Evolutionary conservation across 257 asterid genomes (phyloP).

Genomic region (Petunia axillaris): DNA sequence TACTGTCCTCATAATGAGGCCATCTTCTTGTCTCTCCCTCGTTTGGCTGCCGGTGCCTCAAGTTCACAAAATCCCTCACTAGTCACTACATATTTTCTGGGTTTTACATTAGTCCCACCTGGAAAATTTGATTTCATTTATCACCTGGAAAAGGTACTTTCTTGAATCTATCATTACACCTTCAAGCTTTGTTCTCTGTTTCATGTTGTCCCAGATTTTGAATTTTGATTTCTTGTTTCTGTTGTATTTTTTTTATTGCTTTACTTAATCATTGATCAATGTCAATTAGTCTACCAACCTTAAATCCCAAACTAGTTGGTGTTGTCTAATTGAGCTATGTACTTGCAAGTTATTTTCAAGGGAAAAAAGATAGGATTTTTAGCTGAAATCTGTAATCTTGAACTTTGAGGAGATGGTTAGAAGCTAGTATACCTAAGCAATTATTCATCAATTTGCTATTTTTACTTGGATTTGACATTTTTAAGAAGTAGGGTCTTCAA

Average conservation of each 20-base stretch:
- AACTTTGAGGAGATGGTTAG: background rate
- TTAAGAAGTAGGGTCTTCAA: too few relatives aligned
- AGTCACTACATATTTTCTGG: background rate
- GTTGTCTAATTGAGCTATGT: background rate
- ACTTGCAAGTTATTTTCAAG: background rate
- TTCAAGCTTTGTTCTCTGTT: conserved; percentile 8
- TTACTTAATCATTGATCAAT: conserved; percentile 3
- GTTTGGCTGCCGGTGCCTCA: background rate
- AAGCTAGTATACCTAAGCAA: background rate
- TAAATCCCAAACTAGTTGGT: background rate
- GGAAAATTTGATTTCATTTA: background rate
- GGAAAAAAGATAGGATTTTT: background rate
- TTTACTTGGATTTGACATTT: background rate
- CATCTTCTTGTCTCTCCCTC: background rate
- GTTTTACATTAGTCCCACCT: background rate
- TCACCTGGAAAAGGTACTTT: background rate
- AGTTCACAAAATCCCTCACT: conserved; percentile 15
- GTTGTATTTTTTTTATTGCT: background rate
- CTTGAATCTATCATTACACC: background rate
- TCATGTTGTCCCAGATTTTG: background rate
- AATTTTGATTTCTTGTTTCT: background rate
- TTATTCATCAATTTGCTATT: too few relatives aligned
- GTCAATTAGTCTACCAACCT: background rate
- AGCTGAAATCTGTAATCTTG: conserved; percentile 4
- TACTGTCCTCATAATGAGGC: background rate